A percentile compares a stretch with the other conserved stretches of the same genome.
Conservation (phyloP, 2,329 filamentous ascomycete species). For the Xylaria hypoxylon region DNA sequence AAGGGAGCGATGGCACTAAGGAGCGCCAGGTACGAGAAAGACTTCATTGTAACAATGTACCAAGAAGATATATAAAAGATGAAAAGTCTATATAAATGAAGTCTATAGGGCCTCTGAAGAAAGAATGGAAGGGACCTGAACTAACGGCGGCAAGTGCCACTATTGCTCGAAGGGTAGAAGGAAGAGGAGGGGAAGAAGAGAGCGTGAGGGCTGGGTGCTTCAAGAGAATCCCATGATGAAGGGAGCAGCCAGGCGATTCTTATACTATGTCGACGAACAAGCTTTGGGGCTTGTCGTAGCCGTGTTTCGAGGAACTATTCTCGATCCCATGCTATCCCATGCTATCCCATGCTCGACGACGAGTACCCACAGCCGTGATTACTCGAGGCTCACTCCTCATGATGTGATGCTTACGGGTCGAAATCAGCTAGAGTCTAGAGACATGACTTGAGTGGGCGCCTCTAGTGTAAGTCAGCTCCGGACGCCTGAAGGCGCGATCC, state of each 20-base stretch:
- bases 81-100: constrained; percentile 28
- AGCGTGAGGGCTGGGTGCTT: constrained; percentile 34
- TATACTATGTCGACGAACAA: constrained; percentile 25
- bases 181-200: constrained; percentile 24
- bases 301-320: constrained; percentile 10
- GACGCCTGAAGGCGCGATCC: constrained; percentile 26
- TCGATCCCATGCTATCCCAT: constrained; percentile 20
- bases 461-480: constrained; percentile 26
- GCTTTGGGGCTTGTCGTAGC: constrained; percentile 17
- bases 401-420: constrained; percentile 36
- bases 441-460: constrained; percentile 19
- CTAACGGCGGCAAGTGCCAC: constrained; percentile 26
- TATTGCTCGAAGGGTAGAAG: constrained; percentile 25
- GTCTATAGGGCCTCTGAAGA: constrained; percentile 11
- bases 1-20: constrained; percentile 39
- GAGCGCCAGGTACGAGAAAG: constrained; percentile 41
- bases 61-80: constrained; percentile 3
- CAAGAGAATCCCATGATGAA: constrained; percentile 14
- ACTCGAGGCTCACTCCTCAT: constrained; percentile 39
- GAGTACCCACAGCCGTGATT: constrained; percentile 26
- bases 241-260: constrained; percentile 24
- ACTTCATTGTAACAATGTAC: constrained; percentile 36
- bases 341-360: constrained; percentile 24
- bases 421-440: constrained; percentile 5
- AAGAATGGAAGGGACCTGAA: constrained; percentile 29